These are phyloP conservation scores for Boletus fagicola DNA, from an alignment of 768 basidiomycete genomes.

Conservation along the genomic window DNA sequence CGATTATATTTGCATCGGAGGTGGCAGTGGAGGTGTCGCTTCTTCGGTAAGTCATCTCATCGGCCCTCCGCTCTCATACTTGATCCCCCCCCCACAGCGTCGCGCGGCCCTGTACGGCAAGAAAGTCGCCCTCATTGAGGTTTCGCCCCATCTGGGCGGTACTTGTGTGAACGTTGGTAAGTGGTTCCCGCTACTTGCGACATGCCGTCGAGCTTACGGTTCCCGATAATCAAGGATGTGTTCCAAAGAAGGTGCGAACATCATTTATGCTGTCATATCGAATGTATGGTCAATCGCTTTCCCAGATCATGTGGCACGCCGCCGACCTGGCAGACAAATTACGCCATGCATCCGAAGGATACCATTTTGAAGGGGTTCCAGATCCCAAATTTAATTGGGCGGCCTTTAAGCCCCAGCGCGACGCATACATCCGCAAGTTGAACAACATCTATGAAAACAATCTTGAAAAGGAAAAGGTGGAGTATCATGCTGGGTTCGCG, in stretches of 20 bases:
- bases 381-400: constrained; percentile 81
- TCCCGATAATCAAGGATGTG: constrained; percentile 64
- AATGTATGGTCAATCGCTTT: neutral
- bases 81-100: constrained; percentile 48
- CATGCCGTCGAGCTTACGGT: constrained; percentile 2
- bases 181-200: constrained; percentile 28
- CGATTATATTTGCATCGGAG: constrained; percentile 87
- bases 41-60: constrained; percentile 61
- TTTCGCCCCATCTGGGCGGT: constrained; percentile 73
- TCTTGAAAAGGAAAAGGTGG: constrained; percentile 82
- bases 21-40: constrained; percentile 91
- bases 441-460: constrained; percentile 93
- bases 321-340: constrained; percentile 87
- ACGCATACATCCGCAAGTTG: constrained; percentile 87
- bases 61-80: neutral
- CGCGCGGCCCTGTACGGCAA: constrained; percentile 90
- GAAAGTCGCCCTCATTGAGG: constrained; percentile 89
- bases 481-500: constrained; percentile 79
- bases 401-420: constrained; percentile 88
- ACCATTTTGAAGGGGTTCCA: constrained; percentile 62
- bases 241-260: constrained; percentile 83
- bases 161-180: constrained; percentile 97
- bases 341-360: constrained; percentile 67
- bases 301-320: constrained; percentile 96
- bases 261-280: neutral